Conservation (phyloP, 2,329 filamentous ascomycete species). For the Beauveria sp. region DNA sequence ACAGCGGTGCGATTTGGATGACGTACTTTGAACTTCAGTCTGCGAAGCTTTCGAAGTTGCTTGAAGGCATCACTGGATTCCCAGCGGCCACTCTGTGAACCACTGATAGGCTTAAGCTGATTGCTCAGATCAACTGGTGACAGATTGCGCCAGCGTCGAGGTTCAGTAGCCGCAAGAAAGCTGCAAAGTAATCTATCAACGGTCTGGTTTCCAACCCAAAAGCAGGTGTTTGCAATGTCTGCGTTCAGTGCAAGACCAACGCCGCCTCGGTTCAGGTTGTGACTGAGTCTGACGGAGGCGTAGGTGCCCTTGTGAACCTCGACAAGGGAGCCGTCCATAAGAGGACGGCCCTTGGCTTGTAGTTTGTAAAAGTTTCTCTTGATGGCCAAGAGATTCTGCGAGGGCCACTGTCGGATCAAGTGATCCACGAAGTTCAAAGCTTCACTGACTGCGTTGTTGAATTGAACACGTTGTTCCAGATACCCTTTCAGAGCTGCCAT, state of each 20-base stretch:
- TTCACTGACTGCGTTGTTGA: slow-evolving; percentile 63
- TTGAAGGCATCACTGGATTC: slow-evolving; percentile 45
- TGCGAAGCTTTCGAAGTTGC: slow-evolving; percentile 44
- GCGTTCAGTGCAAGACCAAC: slow-evolving; percentile 73
- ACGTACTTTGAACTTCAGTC: slow-evolving; percentile 47
- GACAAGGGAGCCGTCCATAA: slow-evolving; percentile 52
- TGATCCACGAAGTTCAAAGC: slow-evolving; percentile 90
- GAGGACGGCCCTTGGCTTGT: slow-evolving; percentile 36
- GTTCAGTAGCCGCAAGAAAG: slow-evolving; percentile 24
- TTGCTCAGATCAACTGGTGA: slow-evolving; percentile 20
- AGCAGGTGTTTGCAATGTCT: slow-evolving; percentile 85
- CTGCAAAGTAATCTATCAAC: slow-evolving; percentile 31
- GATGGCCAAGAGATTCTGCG: slow-evolving; percentile 58
- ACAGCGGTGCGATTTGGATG: slow-evolving; percentile 37
- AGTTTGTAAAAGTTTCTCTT: slow-evolving; percentile 75
- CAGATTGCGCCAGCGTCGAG: slow-evolving; percentile 18
- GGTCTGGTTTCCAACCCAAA: slow-evolving; percentile 53
- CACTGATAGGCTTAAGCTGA: slow-evolving; percentile 28
- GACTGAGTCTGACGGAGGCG: slow-evolving; percentile 69
- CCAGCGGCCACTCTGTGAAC: slow-evolving; percentile 16
- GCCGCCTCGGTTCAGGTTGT: slow-evolving; percentile 39
- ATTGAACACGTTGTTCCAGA: slow-evolving; percentile 49
- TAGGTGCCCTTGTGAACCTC: slow-evolving; percentile 87
- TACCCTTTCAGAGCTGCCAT: slow-evolving; percentile 61
- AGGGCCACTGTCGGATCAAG: slow-evolving; percentile 72